Evolutionary conservation across 2,329 filamentous ascomycete genomes (phyloP).

Genomic region (Pseudonectria foliicola): DNA sequence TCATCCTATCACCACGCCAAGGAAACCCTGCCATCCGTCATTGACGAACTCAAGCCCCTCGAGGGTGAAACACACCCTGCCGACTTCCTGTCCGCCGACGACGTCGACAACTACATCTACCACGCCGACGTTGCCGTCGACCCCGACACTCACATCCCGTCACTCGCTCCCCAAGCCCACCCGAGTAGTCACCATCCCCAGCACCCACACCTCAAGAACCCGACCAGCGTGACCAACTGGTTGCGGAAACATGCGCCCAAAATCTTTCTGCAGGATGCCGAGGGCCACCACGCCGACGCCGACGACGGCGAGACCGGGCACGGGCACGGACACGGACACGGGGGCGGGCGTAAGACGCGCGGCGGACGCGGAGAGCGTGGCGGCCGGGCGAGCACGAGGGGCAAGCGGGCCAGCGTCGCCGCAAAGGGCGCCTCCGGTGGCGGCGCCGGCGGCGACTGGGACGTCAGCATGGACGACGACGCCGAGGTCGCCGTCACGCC

Average conservation of each 20-base stretch:
- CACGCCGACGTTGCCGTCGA: constrained; percentile 51
- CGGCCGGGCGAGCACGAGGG: constrained; percentile 33
- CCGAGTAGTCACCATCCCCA: constrained; percentile 30
- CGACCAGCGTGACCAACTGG: constrained; percentile 94
- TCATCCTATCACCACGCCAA: constrained; percentile 45
- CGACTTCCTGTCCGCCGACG: constrained; percentile 60
- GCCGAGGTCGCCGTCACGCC: constrained; percentile 26
- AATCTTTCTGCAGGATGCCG: constrained; percentile 72
- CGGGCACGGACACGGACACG: constrained; percentile 14
- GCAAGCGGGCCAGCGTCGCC: constrained; percentile 27
- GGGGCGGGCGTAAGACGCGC: constrained; percentile 29
- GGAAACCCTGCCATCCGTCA: constrained; percentile 54
- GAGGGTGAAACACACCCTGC: constrained; percentile 51
- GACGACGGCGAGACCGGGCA: constrained; percentile 25
- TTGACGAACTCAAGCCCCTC: constrained; percentile 42
- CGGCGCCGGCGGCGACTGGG: constrained; percentile 22
- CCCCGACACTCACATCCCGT: constrained; percentile 36
- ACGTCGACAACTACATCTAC: constrained; percentile 68
- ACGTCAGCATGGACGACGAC: constrained; percentile 35
- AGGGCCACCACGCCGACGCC: constrained; percentile 31
- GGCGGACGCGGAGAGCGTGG: constrained; percentile 27
- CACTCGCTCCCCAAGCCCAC: constrained; percentile 44
- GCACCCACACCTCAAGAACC: constrained; percentile 53
- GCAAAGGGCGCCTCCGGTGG: constrained; percentile 15
- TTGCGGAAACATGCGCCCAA: constrained; percentile 77